Evolutionary conservation across 2,329 filamentous ascomycete genomes (phyloP).

Genomic region (Lachnellula occidentalis): DNA sequence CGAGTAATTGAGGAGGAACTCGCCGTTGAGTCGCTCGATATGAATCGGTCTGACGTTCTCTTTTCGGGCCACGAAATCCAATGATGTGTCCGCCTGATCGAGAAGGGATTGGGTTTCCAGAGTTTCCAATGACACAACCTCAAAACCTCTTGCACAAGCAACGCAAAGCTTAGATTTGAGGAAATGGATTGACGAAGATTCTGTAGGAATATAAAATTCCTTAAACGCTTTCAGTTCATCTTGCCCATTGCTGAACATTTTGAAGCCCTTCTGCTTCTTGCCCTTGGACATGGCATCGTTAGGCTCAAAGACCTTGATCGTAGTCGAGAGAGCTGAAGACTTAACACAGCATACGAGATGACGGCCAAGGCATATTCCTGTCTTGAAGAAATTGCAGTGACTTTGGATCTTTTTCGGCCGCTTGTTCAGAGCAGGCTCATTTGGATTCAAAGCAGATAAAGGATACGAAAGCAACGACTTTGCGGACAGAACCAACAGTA

Average conservation of each 20-base stretch:
- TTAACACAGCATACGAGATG: slow-evolving; percentile 97
- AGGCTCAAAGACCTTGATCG: slow-evolving; percentile 98
- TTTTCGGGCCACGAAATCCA: slow-evolving; percentile 92
- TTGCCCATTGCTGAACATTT: slow-evolving; percentile 90
- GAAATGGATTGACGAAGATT: slow-evolving; percentile 98
- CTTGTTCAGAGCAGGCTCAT: slow-evolving; percentile 74
- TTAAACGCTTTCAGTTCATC: slow-evolving; percentile 96
- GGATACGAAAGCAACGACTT: slow-evolving; percentile 90
- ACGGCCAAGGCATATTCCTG: slow-evolving; percentile 87
- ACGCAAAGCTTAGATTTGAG: slow-evolving; percentile 95
- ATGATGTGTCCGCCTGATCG: slow-evolving; percentile 93
- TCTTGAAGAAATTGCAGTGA: slow-evolving; percentile 98
- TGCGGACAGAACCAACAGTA: slow-evolving; percentile 86
- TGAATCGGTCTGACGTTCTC: slow-evolving; percentile 94
- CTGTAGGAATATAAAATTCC: slow-evolving; percentile 97
- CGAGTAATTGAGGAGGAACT: slow-evolving; percentile 96
- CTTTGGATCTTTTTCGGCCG: slow-evolving; percentile 93
- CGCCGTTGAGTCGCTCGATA: slow-evolving; percentile 93
- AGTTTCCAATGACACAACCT: slow-evolving; percentile 93
- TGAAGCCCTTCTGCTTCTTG: slow-evolving; percentile 93
- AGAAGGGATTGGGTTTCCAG: slow-evolving; percentile 97
- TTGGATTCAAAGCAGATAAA: slow-evolving; percentile 77
- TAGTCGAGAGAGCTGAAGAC: slow-evolving; percentile 85
- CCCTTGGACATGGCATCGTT: slow-evolving; percentile 91
- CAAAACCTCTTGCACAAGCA: slow-evolving; percentile 90